Base-by-base conservation (phyloP, 768 basidiomycete genomes). In the Tylopilus vinaceipallidus region DNA sequence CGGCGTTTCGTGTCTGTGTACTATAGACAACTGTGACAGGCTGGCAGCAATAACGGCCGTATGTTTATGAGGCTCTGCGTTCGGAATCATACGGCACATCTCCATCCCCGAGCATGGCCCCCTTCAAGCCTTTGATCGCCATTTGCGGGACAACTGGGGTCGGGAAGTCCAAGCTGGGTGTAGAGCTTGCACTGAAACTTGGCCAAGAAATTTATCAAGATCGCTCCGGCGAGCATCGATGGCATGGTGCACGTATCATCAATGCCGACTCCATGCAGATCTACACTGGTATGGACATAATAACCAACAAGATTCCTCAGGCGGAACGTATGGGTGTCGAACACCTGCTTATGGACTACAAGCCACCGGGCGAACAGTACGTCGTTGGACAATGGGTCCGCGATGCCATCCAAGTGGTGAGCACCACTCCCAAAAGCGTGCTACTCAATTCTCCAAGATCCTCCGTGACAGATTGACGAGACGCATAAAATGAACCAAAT, bases 251-350 rank as follows among this genome's bases (percentile, higher is more conserved):
- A 8, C 82, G 83, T 61, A 78, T 98, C 57, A 85, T 99, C 64
- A 98, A 98, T 63, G 91, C 95, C 10, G 97, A 99, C 69, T 83
- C 95, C 12, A 98, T 99, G 95, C 97, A 99, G 68, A 85, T 93
- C 12, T 98, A 98, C 67, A 74, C 75, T 16, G 95, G 95, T 0
- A 79, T 98, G 67, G 88, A 97, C 68, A 74, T 95, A 43, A 85
- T 98, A 60, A 98, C 95, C 23, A 98, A 98, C 71, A 98, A 99
- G 71, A 79, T 94, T 14, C 81, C 94, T 1, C 60, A 74, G 12
- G 71, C 76, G 24, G 94, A 99, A 69, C 83, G 76, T 63, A 74
- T 79, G 41, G 93, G 90, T 4, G 74, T 99, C 17, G 84, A 87
- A 19, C 97, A 99, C 71, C 83, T 88, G 49, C 74, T 98, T 20